Conservation (phyloP, 208 protist genomes). For the Leptomonas seymouri region DNA sequence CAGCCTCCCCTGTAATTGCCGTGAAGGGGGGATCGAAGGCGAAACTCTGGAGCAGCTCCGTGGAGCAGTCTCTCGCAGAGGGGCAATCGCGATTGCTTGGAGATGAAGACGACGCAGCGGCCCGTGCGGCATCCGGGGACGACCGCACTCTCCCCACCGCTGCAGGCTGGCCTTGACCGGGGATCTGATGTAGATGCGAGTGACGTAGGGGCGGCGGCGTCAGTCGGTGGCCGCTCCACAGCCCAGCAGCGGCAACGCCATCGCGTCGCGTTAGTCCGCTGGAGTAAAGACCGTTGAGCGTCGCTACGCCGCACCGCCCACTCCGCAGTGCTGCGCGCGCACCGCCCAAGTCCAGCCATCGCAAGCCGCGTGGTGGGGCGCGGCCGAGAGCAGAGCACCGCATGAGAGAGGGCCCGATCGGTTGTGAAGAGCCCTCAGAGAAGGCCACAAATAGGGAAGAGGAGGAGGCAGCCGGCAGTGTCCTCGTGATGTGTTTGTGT, state of each 20-base stretch:
- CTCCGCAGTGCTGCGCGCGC: neutral
- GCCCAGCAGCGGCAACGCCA: neutral
- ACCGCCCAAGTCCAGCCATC: too few species aligned
- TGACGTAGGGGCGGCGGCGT: neutral
- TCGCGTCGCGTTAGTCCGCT: neutral
- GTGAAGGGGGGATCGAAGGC: conserved; percentile 60
- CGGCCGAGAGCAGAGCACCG: too few species aligned
- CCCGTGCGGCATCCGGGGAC: too few species aligned
- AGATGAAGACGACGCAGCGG: neutral
- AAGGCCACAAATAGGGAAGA: too few species aligned
- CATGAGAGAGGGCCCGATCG: too few species aligned
- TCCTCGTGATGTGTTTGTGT: too few species aligned
- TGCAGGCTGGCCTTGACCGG: too few species aligned
- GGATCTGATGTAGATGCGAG: neutral
- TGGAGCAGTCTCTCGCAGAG: neutral
- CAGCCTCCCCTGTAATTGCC: conserved; percentile 38
- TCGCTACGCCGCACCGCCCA: neutral
- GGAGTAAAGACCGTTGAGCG: too few species aligned
- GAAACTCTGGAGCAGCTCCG: neutral
- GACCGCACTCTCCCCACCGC: neutral
- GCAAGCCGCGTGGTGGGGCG: too few species aligned
- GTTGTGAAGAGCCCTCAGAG: too few species aligned
- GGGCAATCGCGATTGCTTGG: neutral
- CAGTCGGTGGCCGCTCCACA: conserved; percentile 2
- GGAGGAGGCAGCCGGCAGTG: too few species aligned